A percentile compares a stretch with the other conserved stretches of the same genome.
phyloP scores from a whole-genome alignment of 2,329 filamentous ascomycete genomes.

The Neonectria punicea region DNA sequence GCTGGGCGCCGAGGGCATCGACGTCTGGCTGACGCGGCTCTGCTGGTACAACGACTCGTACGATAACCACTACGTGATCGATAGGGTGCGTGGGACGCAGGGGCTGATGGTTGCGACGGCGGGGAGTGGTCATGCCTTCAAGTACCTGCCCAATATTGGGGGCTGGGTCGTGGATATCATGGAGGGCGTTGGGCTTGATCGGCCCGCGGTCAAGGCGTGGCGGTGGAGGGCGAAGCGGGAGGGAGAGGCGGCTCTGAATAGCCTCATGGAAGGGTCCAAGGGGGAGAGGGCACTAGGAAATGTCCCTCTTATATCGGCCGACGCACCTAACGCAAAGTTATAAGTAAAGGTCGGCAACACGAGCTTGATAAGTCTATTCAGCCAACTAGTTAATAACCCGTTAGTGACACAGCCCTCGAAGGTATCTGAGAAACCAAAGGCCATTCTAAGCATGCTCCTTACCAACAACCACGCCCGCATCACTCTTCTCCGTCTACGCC shows the following conservation, averaged over 20 bases:
- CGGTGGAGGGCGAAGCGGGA: conserved; percentile 12
- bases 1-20: conserved; percentile 46
- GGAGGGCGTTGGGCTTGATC: conserved; percentile 8
- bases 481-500: conserved; percentile 62
- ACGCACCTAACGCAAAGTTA: background rate
- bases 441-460: background rate
- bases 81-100: conserved; percentile 61
- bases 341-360: background rate
- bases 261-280: conserved; percentile 21
- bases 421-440: background rate
- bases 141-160: conserved; percentile 39
- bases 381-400: background rate
- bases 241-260: conserved; percentile 7
- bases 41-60: conserved; percentile 48
- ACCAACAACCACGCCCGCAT: background rate
- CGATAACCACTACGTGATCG: conserved; percentile 46
- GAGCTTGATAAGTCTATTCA: background rate
- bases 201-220: conserved; percentile 21
- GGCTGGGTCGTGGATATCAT: conserved; percentile 22
- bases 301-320: conserved; percentile 1
- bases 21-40: conserved; percentile 45
- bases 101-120: conserved; percentile 69
- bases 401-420: background rate
- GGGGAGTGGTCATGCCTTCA: conserved; percentile 47
- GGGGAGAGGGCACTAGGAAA: conserved; percentile 6